Evolutionary conservation across 768 basidiomycete species (phyloP), one percentile per base, ranked within the genome.

Genomic region (Amanita pseudoporphyria): DNA sequence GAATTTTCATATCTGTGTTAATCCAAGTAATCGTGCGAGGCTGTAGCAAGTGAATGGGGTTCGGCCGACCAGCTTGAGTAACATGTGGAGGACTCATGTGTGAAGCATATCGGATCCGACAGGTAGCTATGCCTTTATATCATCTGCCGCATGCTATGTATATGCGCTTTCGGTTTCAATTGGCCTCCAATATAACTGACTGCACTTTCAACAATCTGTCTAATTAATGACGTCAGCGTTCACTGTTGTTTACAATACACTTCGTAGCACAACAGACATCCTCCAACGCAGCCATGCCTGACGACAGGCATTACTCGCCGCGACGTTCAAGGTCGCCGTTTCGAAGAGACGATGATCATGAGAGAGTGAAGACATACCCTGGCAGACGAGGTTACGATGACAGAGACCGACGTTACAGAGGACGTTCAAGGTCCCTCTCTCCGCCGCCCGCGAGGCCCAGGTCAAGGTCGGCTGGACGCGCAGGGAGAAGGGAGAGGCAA

Each of bases 371-470:
- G 26, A 18, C 38, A 19, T 44, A 32, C 13, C 7, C 40, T 3
- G 46, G 43, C 9, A 6, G 47, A 21, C 39, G 21, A 33, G 47
- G 30, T 35, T 32, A 43, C 38, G 53, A 53, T 32, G 48, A 47
- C 26, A 41, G 21, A 21, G 37, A 37, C 28, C 26, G 46, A 14
- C 38, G 31, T 19, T 35, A 42, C 44, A 45, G 30, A 19, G 40
- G 41, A 31, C 42, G 56, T 43, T 28, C 24, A 3, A 52, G 51
- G 16, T 47, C 44, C 1, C 36, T 52, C 18, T 49, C 53, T 7
- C 52, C 32, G 46, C 56, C 49, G 16, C 31, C 32, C 9, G 21
- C 31, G 16, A 47, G 63, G 13, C 63, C 62, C 39, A 56, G 54
- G 22, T 58, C 60, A n/a, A 57, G 54, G 48, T 60, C 60, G 14